Evolutionary conservation across 1,139 yeast genomes (phyloP).

Genomic region (Kodamaea fungicola): DNA sequence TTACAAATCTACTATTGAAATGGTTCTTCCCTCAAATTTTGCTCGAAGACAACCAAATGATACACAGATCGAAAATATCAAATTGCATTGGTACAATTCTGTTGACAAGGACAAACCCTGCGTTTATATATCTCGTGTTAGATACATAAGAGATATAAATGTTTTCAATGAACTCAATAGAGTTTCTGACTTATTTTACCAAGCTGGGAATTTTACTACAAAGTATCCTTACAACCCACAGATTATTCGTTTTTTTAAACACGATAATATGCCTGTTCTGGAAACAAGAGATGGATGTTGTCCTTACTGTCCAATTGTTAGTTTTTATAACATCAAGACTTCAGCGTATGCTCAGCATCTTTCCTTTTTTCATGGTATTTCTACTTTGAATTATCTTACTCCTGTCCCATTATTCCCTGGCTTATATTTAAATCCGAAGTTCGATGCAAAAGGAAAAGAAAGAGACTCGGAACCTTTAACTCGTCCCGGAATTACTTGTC

Average conservation of each 20-base stretch:
- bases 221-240: conserved; percentile 3
- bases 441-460: conserved; percentile 2
- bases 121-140: not conserved
- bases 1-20: not conserved
- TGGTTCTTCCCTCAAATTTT: conserved; percentile 2
- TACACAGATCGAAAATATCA: not conserved
- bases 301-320: conserved; percentile 27
- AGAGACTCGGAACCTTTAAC: conserved; percentile 9
- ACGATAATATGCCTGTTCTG: conserved; percentile 12
- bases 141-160: conserved; percentile 1
- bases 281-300: conserved; percentile 31
- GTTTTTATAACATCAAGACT: conserved; percentile 27
- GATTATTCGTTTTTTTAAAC: not conserved
- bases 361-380: conserved; percentile 30
- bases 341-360: conserved; percentile 34
- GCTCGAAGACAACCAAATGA: not conserved
- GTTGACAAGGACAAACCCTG: not conserved
- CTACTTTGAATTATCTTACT: conserved; percentile 13
- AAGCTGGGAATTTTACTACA: not conserved
- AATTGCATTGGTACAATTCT: not conserved
- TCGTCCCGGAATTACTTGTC: conserved; percentile 15
- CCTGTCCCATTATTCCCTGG: conserved; percentile 17
- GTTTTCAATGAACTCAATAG: not conserved
- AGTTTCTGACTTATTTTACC: not conserved
- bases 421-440: conserved; percentile 12